Evolutionary conservation across 2,329 filamentous ascomycete species (phyloP), one percentile per base, ranked within the genome.

Genomic region (Apiospora sp.): DNA sequence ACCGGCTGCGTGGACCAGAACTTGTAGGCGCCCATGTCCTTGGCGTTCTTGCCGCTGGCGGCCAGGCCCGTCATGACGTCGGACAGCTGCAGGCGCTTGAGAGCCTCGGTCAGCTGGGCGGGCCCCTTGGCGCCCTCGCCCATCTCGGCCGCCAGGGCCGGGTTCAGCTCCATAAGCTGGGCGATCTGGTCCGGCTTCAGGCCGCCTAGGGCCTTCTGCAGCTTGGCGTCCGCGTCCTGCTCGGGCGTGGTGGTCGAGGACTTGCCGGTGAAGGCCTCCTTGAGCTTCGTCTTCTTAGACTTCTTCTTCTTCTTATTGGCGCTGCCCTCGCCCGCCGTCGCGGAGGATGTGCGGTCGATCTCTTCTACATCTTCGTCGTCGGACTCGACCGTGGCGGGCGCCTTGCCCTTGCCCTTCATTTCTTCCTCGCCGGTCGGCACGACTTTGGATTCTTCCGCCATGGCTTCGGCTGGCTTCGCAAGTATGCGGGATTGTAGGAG

Each of bases 1-100:
- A 99, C 96, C 0, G 96, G 96, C 83, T 99, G 96, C 67, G 96
- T 99, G 82, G 94, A 92, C 96, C 96, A 99, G 86, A 99, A 99
- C 84, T 97, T 98, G 88, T 98, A 98, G 73, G 92, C 94, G 8
- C 92, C 95, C 94, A 98, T 98, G 80, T 98, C 95, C 86, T 98
- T 98, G 78, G 91, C 92, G 79, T 97, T 97, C 87, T 96, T 97
- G 72, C 93, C 93, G 74, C 90, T 91, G 10, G 94, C 87, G 22
- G 95, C 92, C 78, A 94, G 83, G 0, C 92, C 92, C 0, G 92
- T 93, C 88, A 94, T 90, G 79, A 94, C 90, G 75, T 94, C 92
- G 80, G 91, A 88, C 71, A 94, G 84, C 75, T 87, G 92, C 80
- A 94, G 86, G 77, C 89, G 88, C 83, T 89, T 89, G 74, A 92